Evolutionary conservation across 306 rosid genomes (phyloP).

Genomic region (Ammopiptanthus mongolicus): DNA sequence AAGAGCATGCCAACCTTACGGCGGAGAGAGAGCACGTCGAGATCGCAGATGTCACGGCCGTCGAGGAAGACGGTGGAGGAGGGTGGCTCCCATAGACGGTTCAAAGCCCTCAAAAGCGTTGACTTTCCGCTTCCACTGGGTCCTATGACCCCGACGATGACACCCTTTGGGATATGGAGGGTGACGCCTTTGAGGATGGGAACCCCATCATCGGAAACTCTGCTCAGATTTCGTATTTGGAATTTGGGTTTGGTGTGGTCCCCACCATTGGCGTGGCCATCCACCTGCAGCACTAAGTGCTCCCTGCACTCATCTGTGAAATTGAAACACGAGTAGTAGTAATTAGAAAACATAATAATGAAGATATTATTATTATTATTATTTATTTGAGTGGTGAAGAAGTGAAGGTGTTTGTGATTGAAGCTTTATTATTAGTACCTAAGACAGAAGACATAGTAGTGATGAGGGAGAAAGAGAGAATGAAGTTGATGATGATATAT

Average conservation of each 20-base stretch:
- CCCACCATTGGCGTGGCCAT: background rate
- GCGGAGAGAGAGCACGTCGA: conserved; percentile 78
- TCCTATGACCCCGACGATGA: conserved; percentile 69
- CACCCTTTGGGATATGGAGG: conserved; percentile 59
- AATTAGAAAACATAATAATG: too few relatives aligned
- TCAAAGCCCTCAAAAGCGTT: conserved; percentile 66
- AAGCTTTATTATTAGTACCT: background rate
- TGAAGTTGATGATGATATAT: background rate
- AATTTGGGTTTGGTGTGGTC: conserved; percentile 31
- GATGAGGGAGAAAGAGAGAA: too few relatives aligned
- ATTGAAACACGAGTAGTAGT: background rate
- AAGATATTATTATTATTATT: too few relatives aligned
- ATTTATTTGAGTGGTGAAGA: too few relatives aligned
- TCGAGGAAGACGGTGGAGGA: conserved; percentile 60
- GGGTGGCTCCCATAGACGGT: conserved; percentile 94
- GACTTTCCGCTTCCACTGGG: conserved; percentile 99
- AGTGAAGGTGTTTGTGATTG: too few relatives aligned
- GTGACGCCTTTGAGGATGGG: conserved; percentile 53
- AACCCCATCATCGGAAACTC: conserved; percentile 44
- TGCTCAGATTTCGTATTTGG: conserved; percentile 48
- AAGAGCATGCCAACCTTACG: conserved; percentile 94
- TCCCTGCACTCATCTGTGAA: conserved; percentile 36
- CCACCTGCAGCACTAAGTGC: conserved; percentile 47
- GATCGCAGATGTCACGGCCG: conserved; percentile 47
- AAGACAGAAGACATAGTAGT: background rate